Percentiles rank a stretch among this genome's conserved stretches.
Evolutionary conservation across 108 stramenopile genomes (phyloP).

Genomic region (Nitzschia sp.): DNA sequence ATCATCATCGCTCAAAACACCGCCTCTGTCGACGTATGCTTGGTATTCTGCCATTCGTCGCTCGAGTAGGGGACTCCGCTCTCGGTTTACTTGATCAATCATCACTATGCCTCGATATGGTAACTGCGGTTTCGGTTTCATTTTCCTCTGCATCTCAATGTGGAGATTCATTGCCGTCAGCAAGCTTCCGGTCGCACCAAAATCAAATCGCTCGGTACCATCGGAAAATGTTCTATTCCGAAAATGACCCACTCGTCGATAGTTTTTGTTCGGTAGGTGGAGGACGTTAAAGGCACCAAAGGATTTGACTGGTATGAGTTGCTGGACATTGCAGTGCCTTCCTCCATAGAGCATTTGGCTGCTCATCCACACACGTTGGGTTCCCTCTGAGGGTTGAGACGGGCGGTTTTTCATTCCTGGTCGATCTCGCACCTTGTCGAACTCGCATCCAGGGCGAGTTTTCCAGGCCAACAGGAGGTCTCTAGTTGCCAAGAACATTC

Average conservation of each 20-base stretch:
- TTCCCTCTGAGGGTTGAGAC: constrained; percentile 77
- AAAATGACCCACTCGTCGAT: constrained; percentile 77
- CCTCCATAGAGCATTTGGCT: constrained; percentile 77
- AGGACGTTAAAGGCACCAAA: constrained; percentile 81
- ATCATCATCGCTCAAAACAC: constrained; percentile 71
- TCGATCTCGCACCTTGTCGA: constrained; percentile 67
- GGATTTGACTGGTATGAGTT: constrained; percentile 51
- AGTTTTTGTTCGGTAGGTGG: constrained; percentile 90
- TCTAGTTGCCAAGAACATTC: constrained; percentile 83
- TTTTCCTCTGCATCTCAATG: constrained; percentile 55
- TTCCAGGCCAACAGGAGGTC: constrained; percentile 75
- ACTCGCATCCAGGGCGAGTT: constrained; percentile 56
- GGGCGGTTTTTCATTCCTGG: constrained; percentile 59
- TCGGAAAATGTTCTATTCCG: constrained; percentile 65
- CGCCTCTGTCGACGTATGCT: constrained; percentile 76
- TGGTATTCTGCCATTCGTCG: constrained; percentile 66
- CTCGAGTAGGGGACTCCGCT: constrained; percentile 39
- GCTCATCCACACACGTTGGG: constrained; percentile 87
- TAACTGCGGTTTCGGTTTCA: constrained; percentile 36
- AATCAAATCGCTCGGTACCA: constrained; percentile 69
- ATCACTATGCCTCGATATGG: constrained; percentile 68
- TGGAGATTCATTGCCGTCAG: constrained; percentile 77
- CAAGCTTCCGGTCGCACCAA: constrained; percentile 40
- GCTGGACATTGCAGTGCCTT: constrained; percentile 67
- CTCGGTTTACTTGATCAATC: constrained; percentile 62